Conservation (phyloP, 2,329 filamentous ascomycete genomes). For the Exophiala mesophila region DNA sequence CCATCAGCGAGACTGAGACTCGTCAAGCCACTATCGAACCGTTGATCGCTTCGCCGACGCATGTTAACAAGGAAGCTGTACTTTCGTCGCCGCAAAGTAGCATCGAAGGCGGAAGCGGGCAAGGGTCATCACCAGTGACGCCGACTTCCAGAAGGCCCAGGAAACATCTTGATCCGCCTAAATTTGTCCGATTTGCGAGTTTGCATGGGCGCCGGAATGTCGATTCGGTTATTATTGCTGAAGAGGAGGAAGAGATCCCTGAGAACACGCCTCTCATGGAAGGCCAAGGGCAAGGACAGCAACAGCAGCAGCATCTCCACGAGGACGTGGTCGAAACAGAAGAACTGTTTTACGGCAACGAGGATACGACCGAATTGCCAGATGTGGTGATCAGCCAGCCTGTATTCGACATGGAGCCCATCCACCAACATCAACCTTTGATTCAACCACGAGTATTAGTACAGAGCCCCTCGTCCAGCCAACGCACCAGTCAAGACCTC, state of each 20-base stretch:
- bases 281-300: not conserved
- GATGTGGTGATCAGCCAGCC: not conserved
- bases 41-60: slow-evolving; percentile 2
- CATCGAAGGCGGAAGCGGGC: slow-evolving; percentile 3
- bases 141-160: slow-evolving; percentile 14
- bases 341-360: not conserved
- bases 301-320: not conserved
- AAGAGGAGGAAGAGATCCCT: slow-evolving; percentile 17
- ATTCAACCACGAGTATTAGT: not conserved
- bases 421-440: not conserved
- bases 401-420: not conserved
- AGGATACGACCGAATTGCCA: not conserved
- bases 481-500: not conserved
- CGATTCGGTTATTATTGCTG: slow-evolving; percentile 11
- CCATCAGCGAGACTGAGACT: slow-evolving; percentile 18
- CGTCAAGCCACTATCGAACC: slow-evolving; percentile 24
- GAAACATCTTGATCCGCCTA: slow-evolving; percentile 15
- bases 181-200: slow-evolving; percentile 22
- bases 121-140: slow-evolving; percentile 1
- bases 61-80: slow-evolving; percentile 5
- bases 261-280: slow-evolving; percentile 7
- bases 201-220: slow-evolving; percentile 18
- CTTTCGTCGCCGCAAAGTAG: slow-evolving; percentile 1
- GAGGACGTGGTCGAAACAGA: not conserved
- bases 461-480: not conserved